Conservation (phyloP, 2,329 filamentous ascomycete genomes). For the Cladosporium sp. region DNA sequence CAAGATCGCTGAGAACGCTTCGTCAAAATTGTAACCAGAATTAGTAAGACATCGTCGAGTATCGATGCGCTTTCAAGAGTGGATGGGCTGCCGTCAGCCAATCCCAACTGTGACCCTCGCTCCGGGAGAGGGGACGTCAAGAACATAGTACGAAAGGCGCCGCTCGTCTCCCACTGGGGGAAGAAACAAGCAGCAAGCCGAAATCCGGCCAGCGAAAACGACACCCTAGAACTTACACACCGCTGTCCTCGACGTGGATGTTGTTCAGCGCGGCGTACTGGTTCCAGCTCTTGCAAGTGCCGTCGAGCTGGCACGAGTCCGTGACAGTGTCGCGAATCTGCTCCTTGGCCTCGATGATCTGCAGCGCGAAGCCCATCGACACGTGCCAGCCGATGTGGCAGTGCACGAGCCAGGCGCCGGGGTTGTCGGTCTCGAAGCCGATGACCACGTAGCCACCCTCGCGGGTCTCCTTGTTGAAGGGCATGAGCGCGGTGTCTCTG, state of each 20-base stretch:
- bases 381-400: constrained; percentile 24
- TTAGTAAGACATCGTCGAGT: not conserved
- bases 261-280: constrained; percentile 16
- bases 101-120: not conserved
- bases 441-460: constrained; percentile 25
- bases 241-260: constrained; percentile 16
- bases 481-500: constrained; percentile 25
- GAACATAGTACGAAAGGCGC: constrained; percentile 3
- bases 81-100: not conserved
- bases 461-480: constrained; percentile 4
- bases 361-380: constrained; percentile 20
- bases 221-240: constrained; percentile 13
- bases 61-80: not conserved
- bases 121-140: not conserved
- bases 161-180: not conserved
- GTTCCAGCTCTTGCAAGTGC: constrained; percentile 20
- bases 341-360: constrained; percentile 20
- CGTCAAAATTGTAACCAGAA: not conserved
- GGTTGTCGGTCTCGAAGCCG: constrained; percentile 26
- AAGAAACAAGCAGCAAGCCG: not conserved
- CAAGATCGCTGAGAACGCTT: constrained; percentile 3
- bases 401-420: constrained; percentile 23
- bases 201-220: not conserved
- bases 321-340: constrained; percentile 24
- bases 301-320: constrained; percentile 17